Evolutionary conservation across 2,329 filamentous ascomycete species (phyloP).

Genomic region (Allantophomopsis lycopodina): DNA sequence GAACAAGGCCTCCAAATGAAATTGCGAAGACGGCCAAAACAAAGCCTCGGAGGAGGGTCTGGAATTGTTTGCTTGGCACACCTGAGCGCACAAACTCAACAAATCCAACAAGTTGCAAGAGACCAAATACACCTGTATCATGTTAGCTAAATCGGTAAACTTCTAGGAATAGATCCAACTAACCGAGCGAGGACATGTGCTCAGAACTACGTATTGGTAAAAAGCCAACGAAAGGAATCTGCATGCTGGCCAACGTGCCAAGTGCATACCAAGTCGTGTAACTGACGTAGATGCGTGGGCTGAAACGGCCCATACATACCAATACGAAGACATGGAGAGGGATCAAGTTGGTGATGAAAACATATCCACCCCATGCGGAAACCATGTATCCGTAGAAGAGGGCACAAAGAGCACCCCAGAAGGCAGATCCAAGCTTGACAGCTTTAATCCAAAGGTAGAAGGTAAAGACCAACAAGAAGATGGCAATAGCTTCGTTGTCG

Average conservation of each 20-base stretch:
- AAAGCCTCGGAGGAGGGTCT: slow-evolving; percentile 69
- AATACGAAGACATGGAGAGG: slow-evolving; percentile 89
- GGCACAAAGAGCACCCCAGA: slow-evolving; percentile 90
- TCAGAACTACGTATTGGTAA: slow-evolving; percentile 92
- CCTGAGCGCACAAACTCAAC: slow-evolving; percentile 83
- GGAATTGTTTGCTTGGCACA: slow-evolving; percentile 85
- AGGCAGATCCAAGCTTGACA: slow-evolving; percentile 87
- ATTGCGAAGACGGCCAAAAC: slow-evolving; percentile 63
- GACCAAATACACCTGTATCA: slow-evolving; percentile 71
- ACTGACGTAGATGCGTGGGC: slow-evolving; percentile 83
- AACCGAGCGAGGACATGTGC: slow-evolving; percentile 93
- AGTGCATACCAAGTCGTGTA: slow-evolving; percentile 98
- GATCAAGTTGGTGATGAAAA: slow-evolving; percentile 96
- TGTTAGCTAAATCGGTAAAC: slow-evolving; percentile 5
- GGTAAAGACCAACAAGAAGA: slow-evolving; percentile 95
- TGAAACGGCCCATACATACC: slow-evolving; percentile 94
- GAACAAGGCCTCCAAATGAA: slow-evolving; percentile 62
- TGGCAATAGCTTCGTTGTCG: slow-evolving; percentile 98
- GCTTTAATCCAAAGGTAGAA: slow-evolving; percentile 99
- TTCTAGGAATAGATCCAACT: slow-evolving; percentile 15
- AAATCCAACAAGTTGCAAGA: slow-evolving; percentile 86
- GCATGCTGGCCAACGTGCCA: slow-evolving; percentile 94
- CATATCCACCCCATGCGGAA: slow-evolving; percentile 97
- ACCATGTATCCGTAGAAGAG: slow-evolving; percentile 99
- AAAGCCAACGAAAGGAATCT: slow-evolving; percentile 98